These are phyloP conservation scores for Beta lomatogona DNA, from an alignment of 179 eudicot species.

Conservation along the genomic window DNA sequence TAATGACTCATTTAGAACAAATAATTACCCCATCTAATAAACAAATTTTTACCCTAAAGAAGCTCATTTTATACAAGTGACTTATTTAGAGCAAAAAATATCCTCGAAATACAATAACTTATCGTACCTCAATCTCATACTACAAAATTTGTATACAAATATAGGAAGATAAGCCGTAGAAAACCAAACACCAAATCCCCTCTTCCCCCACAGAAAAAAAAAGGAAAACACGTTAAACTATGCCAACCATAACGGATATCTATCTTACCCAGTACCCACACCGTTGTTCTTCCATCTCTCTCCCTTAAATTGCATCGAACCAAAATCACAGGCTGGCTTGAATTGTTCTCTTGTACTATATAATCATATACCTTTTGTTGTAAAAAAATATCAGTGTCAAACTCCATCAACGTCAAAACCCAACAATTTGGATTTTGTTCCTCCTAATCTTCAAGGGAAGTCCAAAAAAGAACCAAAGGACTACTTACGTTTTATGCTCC, in stretches of 20 bases:
- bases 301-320: slow-evolving; percentile 27
- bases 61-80: no score
- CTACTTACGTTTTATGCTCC: not conserved
- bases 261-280: not conserved
- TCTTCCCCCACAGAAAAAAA: not conserved
- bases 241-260: slow-evolving; percentile 31
- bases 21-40: no score
- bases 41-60: no score
- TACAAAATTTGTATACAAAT: no score
- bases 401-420: not conserved
- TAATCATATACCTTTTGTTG: not conserved
- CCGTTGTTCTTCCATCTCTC: not conserved
- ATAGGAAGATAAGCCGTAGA: not conserved
- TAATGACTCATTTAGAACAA: no score
- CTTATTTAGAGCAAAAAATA: no score
- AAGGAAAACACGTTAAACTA: slow-evolving; percentile 3
- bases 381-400: slow-evolving; percentile 18
- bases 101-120: no score
- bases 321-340: slow-evolving; percentile 43
- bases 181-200: not conserved
- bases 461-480: not conserved
- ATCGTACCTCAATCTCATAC: no score
- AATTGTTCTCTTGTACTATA: slow-evolving; percentile 15
- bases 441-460: not conserved
- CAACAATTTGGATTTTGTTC: slow-evolving; percentile 2